phyloP scores from a whole-genome alignment of 163 green algal species.

The Scenedesmus sp. region DNA sequence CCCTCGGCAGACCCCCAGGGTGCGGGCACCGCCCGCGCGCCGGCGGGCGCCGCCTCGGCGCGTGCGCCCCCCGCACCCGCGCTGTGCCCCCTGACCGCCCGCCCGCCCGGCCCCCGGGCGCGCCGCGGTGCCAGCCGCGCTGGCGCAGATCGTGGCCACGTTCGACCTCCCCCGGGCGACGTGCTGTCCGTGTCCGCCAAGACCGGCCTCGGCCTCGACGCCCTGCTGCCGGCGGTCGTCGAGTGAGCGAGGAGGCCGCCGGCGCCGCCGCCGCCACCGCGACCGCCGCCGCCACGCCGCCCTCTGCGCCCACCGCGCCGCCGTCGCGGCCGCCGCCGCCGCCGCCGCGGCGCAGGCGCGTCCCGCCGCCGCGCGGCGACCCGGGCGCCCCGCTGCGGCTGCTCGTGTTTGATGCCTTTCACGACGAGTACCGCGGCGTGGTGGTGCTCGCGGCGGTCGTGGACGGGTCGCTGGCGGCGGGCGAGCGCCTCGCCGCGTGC shows the following conservation, averaged over 20 bases:
- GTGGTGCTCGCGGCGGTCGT: slow-evolving; percentile 85
- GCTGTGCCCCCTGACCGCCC: slow-evolving; percentile 53
- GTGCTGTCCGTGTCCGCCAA: slow-evolving; percentile 78
- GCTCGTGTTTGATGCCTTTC: slow-evolving; percentile 91
- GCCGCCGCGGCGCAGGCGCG: slow-evolving; percentile 39
- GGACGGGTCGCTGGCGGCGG: slow-evolving; percentile 75
- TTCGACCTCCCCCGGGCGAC: slow-evolving; percentile 72
- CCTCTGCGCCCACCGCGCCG: too few species aligned
- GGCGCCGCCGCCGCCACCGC: too few species aligned
- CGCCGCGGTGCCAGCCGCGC: slow-evolving; percentile 61
- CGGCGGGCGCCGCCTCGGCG: too few species aligned
- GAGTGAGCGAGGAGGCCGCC: slow-evolving; percentile 52
- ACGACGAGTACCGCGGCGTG: slow-evolving; percentile 82
- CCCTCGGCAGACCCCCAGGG: slow-evolving; percentile 80
- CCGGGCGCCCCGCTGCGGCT: slow-evolving; percentile 60
- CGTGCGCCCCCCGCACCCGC: slow-evolving; percentile 62
- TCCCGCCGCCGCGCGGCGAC: slow-evolving; percentile 69
- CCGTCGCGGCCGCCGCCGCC: not conserved
- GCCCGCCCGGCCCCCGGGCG: too few species aligned
- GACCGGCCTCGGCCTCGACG: slow-evolving; percentile 76
- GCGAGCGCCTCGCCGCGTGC: slow-evolving; percentile 65
- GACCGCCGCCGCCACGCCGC: too few species aligned
- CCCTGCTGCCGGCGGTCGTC: slow-evolving; percentile 81
- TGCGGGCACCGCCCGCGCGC: too few species aligned
- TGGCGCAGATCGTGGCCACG: slow-evolving; percentile 72